phyloP scores from a whole-genome alignment of 2,329 filamentous ascomycete species.

The Diaporthe destruens region DNA sequence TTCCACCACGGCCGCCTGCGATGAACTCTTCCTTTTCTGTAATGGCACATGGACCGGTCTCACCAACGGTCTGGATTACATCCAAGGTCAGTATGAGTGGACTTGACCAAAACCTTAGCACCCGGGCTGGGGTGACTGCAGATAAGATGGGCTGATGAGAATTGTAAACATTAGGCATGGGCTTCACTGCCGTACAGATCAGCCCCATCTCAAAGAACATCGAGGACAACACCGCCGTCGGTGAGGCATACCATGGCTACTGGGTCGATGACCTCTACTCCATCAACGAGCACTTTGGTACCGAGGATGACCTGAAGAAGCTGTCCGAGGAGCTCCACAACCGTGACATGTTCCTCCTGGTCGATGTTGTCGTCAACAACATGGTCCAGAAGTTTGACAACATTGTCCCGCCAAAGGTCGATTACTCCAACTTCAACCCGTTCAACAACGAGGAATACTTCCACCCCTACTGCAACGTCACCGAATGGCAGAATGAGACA shows the following conservation, averaged over 20 bases:
- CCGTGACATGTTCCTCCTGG: conserved; percentile 59
- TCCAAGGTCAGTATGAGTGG: conserved; percentile 56
- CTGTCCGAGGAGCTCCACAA: conserved; percentile 60
- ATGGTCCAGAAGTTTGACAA: conserved; percentile 58
- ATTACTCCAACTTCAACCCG: conserved; percentile 56
- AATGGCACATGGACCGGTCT: conserved; percentile 72
- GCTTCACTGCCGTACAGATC: conserved; percentile 70
- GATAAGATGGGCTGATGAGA: conserved; percentile 17
- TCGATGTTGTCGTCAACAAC: conserved; percentile 68
- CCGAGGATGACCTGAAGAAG: conserved; percentile 67
- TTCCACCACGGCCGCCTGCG: conserved; percentile 58
- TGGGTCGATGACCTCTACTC: conserved; percentile 64
- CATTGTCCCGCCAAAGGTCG: conserved; percentile 56
- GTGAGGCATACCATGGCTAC: conserved; percentile 65
- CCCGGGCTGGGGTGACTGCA: conserved; percentile 3
- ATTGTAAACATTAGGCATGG: conserved; percentile 55
- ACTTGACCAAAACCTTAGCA: not conserved
- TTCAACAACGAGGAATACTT: conserved; percentile 69
- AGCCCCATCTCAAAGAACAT: conserved; percentile 65
- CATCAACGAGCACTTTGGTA: conserved; percentile 71
- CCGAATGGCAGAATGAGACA: conserved; percentile 65
- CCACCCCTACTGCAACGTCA: conserved; percentile 69
- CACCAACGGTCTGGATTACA: conserved; percentile 71
- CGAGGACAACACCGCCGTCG: conserved; percentile 50
- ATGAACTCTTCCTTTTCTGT: conserved; percentile 63